Evolutionary conservation across 2,329 filamentous ascomycete species (phyloP).

Genomic region (Dryadomyces quercivorus): DNA sequence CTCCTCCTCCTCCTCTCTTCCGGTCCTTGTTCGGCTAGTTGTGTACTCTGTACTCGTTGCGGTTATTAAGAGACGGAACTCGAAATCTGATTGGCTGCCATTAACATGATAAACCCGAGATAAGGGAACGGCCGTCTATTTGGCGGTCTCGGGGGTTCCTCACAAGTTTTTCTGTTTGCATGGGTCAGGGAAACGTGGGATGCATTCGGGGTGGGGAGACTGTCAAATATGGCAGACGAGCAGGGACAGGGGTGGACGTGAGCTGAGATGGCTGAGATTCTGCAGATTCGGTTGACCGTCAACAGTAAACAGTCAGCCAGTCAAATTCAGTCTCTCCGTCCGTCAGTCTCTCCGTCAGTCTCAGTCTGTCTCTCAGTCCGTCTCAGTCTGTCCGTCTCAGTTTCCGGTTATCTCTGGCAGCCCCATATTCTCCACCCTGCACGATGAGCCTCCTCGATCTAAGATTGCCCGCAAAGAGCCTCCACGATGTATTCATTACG

Average conservation of each 20-base stretch:
- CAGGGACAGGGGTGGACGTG: too few relatives aligned
- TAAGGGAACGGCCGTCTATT: slow-evolving; percentile 7
- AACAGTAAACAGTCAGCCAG: too few relatives aligned
- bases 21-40: neutral
- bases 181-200: slow-evolving; percentile 4
- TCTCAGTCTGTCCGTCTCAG: too few relatives aligned
- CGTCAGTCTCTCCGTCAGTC: too few relatives aligned
- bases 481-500: neutral
- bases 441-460: neutral
- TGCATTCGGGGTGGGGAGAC: neutral
- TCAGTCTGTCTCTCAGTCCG: too few relatives aligned
- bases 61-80: neutral
- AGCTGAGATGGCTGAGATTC: neutral
- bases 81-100: slow-evolving; percentile 1
- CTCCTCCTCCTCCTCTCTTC: neutral
- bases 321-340: too few relatives aligned
- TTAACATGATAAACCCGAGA: slow-evolving; percentile 3
- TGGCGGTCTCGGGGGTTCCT: neutral
- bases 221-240: neutral
- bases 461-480: neutral
- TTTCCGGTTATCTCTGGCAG: neutral
- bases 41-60: neutral
- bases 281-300: too few relatives aligned
- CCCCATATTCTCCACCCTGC: neutral
- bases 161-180: neutral